Percentiles rank a stretch among this genome's conserved stretches.
Evolutionary conservation across 2,329 filamentous ascomycete species (phyloP).

Genomic region (Thielaviopsis euricoi): DNA sequence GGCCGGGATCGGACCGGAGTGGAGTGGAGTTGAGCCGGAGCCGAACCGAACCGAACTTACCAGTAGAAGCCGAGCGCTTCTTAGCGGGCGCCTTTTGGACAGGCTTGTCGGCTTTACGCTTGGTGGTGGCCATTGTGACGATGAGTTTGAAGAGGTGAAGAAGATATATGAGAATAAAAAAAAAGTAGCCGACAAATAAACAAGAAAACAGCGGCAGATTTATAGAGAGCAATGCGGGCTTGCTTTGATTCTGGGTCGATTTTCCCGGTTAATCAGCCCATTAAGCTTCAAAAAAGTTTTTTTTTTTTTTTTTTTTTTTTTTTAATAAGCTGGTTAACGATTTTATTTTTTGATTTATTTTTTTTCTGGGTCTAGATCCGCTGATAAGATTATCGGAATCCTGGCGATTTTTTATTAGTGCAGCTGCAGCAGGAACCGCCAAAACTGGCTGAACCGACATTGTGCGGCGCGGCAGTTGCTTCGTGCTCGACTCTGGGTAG

Average conservation of each 20-base stretch:
- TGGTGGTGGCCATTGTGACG: slow-evolving; percentile 26
- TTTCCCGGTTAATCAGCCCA: slow-evolving; percentile 9
- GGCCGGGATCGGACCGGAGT: slow-evolving; percentile 1
- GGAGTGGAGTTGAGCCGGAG: slow-evolving; percentile 9
- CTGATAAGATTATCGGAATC: slow-evolving; percentile 10
- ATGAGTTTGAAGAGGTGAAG: slow-evolving; percentile 14
- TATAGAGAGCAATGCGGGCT: slow-evolving; percentile 1
- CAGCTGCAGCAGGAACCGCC: not conserved
- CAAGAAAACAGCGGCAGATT: slow-evolving; percentile 1
- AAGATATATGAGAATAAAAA: too few relatives aligned
- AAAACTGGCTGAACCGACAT: not conserved
- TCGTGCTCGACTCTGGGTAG: too few relatives aligned
- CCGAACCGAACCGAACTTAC: slow-evolving; percentile 19
- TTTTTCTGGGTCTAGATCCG: slow-evolving; percentile 10
- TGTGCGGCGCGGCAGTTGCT: not conserved
- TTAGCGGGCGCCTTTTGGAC: slow-evolving; percentile 27
- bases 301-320: slow-evolving; percentile 7
- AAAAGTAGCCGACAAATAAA: slow-evolving; percentile 3
- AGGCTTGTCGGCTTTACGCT: slow-evolving; percentile 40
- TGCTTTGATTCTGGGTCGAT: slow-evolving; percentile 4
- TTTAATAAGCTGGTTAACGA: not conserved
- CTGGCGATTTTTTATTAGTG: not conserved
- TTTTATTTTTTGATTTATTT: slow-evolving; percentile 5
- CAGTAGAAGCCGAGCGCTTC: slow-evolving; percentile 34
- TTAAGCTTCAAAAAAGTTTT: slow-evolving; percentile 1